These are phyloP conservation scores for Russula emetica DNA, from an alignment of 768 basidiomycete species.

Conservation along the genomic window DNA sequence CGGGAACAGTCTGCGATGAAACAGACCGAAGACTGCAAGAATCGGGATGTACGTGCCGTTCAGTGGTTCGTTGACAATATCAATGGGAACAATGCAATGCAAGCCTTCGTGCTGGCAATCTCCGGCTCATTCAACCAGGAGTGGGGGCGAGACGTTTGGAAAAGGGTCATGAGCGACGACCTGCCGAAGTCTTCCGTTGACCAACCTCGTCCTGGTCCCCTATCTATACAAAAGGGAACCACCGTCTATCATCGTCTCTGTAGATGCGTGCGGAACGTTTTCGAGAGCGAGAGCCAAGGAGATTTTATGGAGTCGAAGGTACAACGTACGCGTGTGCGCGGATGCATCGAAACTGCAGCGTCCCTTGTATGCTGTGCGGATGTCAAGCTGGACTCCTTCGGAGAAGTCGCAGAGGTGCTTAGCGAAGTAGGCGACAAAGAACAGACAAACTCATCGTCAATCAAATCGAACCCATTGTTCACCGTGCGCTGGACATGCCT, in stretches of 20 bases:
- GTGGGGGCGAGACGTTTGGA: constrained; percentile 16
- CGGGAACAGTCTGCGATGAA: constrained; percentile 11
- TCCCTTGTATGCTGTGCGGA: neutral
- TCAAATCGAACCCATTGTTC: neutral
- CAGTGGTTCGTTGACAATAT: constrained; percentile 8
- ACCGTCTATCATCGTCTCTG: neutral
- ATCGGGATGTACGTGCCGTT: constrained; percentile 8
- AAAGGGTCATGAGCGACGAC: neutral
- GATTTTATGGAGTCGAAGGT: neutral
- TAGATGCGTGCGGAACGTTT: neutral
- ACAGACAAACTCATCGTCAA: neutral
- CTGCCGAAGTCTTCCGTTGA: neutral
- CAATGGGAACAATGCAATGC: neutral
- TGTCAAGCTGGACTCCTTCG: neutral
- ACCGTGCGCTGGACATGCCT: neutral
- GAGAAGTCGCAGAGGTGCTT: neutral
- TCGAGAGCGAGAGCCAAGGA: neutral
- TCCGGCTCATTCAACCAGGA: constrained; percentile 13
- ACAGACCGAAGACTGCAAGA: neutral
- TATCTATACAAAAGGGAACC: neutral
- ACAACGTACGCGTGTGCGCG: neutral
- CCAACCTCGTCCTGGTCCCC: neutral
- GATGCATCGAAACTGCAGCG: neutral
- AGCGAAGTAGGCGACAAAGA: neutral
- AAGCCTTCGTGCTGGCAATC: constrained; percentile 5